Conservation (phyloP, 2,329 filamentous ascomycete species). For the Leptographium radiaticola region DNA sequence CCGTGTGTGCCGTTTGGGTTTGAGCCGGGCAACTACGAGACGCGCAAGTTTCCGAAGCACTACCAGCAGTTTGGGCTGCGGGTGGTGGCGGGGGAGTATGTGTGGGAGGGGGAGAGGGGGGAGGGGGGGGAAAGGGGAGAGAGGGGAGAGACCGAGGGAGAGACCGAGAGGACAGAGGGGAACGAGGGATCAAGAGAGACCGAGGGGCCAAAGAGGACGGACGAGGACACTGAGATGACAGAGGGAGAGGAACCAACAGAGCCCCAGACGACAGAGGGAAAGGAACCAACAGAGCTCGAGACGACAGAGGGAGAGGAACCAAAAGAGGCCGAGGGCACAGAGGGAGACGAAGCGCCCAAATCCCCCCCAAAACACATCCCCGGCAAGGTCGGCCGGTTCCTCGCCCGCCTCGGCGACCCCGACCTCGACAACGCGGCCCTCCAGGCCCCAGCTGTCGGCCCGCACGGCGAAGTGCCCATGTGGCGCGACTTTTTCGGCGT, state of each 20-base stretch:
- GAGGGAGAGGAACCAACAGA: too few species aligned
- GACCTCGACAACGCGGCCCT: neutral
- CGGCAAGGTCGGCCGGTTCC: neutral
- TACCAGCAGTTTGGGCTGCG: constrained; percentile 52
- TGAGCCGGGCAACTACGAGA: constrained; percentile 57
- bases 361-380: neutral
- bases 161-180: too few species aligned
- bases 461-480: constrained; percentile 38
- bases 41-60: constrained; percentile 51
- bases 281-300: too few species aligned
- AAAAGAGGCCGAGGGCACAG: too few species aligned
- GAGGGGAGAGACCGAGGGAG: too few species aligned
- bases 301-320: too few species aligned
- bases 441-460: neutral
- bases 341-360: neutral
- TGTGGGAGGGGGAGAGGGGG: constrained; percentile 21
- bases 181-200: too few species aligned
- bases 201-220: too few species aligned
- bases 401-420: neutral
- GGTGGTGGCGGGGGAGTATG: constrained; percentile 46
- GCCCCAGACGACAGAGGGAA: too few species aligned
- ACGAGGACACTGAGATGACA: too few species aligned
- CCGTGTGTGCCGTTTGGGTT: constrained; percentile 57
- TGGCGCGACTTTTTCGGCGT: constrained; percentile 60
- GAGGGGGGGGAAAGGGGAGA: neutral